phyloP scores from a whole-genome alignment of 2,329 filamentous ascomycete genomes.

The Dryadomyces quercivorus region DNA sequence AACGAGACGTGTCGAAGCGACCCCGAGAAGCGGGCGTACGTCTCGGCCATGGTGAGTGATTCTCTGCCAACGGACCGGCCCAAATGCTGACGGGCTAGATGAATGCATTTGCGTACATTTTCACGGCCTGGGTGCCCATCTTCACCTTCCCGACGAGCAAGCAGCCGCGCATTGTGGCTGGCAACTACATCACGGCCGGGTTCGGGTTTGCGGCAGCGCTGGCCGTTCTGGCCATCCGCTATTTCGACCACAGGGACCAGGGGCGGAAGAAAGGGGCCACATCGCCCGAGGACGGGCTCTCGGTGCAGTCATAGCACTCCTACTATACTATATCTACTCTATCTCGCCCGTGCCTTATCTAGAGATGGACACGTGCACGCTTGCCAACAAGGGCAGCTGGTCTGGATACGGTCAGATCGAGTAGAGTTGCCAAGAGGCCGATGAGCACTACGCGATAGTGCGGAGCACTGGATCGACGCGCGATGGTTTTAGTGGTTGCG shows the following conservation, averaged over 20 bases:
- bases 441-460: too few relatives aligned
- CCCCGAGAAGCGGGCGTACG: slow-evolving; percentile 17
- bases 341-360: too few relatives aligned
- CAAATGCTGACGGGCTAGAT: slow-evolving; percentile 10
- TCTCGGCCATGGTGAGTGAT: slow-evolving; percentile 16
- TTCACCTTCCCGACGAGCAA: slow-evolving; percentile 18
- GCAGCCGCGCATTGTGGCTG: slow-evolving; percentile 18
- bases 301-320: too few relatives aligned
- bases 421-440: too few relatives aligned
- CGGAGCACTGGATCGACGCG: too few relatives aligned
- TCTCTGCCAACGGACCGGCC: too few relatives aligned
- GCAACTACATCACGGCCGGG: slow-evolving; percentile 18
- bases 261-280: neutral
- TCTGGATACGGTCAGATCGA: too few relatives aligned
- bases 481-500: too few relatives aligned
- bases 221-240: slow-evolving; percentile 12
- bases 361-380: too few relatives aligned
- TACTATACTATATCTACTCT: too few relatives aligned
- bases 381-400: too few relatives aligned
- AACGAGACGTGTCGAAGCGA: slow-evolving; percentile 16
- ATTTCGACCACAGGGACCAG: slow-evolving; percentile 14
- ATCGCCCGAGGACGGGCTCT: neutral
- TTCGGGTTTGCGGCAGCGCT: slow-evolving; percentile 12
- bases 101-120: slow-evolving; percentile 18
- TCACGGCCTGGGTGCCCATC: slow-evolving; percentile 18